Conservation (phyloP, 2,329 filamentous ascomycete genomes). For the Podosphaera leucotricha region DNA sequence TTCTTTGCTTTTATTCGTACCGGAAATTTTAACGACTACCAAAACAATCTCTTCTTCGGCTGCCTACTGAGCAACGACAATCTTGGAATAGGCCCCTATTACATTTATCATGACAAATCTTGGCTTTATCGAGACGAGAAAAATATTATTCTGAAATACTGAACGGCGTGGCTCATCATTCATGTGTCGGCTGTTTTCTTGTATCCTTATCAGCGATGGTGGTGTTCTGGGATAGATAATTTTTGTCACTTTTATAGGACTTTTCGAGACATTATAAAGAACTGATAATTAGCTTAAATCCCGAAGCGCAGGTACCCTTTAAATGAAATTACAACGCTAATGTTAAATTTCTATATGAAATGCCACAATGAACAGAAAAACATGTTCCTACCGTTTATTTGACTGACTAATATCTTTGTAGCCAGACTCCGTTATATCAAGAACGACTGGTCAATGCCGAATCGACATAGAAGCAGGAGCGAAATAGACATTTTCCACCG, state of each 20-base stretch:
- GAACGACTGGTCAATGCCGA: no score
- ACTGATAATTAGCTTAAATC: neutral
- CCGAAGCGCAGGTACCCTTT: no score
- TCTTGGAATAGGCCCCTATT: neutral
- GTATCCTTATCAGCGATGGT: neutral
- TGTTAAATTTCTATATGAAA: no score
- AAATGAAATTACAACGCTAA: no score
- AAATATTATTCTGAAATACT: neutral
- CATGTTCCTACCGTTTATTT: no score
- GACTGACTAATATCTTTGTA: no score
- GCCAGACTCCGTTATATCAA: no score
- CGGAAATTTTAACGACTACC: neutral
- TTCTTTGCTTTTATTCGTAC: neutral
- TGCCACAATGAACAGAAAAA: no score
- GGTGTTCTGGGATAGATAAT: neutral
- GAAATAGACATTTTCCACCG: no score
- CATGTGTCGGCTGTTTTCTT: neutral
- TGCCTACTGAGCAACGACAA: neutral
- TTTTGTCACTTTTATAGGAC: neutral
- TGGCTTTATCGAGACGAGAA: neutral
- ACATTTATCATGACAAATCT: neutral
- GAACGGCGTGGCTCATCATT: neutral
- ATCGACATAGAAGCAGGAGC: no score
- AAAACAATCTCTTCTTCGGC: neutral
- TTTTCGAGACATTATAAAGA: neutral